These are phyloP conservation scores for Cyberlindnera subsufficiens DNA, from an alignment of 805 yeast genomes.

Conservation along the genomic window DNA sequence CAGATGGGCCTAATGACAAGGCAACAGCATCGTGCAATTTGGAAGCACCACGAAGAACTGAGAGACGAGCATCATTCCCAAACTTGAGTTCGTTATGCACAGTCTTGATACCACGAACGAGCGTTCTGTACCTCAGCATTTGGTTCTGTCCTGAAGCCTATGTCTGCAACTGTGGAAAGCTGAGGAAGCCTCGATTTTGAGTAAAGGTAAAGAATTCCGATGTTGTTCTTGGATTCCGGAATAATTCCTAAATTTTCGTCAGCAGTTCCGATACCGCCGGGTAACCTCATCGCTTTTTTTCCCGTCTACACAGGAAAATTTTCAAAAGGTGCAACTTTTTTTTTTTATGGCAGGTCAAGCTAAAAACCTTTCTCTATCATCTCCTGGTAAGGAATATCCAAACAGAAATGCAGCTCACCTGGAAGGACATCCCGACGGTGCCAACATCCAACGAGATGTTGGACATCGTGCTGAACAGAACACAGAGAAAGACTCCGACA, in stretches of 20 bases:
- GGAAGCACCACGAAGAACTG: conserved; percentile 89
- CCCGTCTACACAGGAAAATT: no score
- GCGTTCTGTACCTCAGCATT: conserved; percentile 4
- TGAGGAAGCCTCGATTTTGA: no score
- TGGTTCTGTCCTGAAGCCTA: not conserved
- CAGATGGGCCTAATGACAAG: conserved; percentile 96
- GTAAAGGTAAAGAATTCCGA: no score
- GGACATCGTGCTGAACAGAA: conserved; percentile 94
- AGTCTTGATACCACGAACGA: conserved; percentile 18
- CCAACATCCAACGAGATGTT: conserved; percentile 88
- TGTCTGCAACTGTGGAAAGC: not conserved
- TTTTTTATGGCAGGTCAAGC: not conserved
- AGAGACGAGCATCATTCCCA: conserved; percentile 97
- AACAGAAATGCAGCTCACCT: conserved; percentile 81
- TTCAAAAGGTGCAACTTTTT: not conserved
- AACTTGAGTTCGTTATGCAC: conserved; percentile 88
- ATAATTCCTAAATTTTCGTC: no score
- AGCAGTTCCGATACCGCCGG: conserved; percentile 1
- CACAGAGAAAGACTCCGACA: conserved; percentile 99
- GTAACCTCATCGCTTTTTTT: conserved; percentile 12
- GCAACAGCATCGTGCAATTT: conserved; percentile 94
- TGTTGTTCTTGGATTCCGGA: no score
- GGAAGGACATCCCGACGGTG: conserved; percentile 97
- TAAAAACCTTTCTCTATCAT: no score
- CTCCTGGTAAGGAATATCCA: conserved; percentile 2